Evolutionary conservation across 2,329 filamentous ascomycete species (phyloP).

Genomic region (Fusarium verticillioides): DNA sequence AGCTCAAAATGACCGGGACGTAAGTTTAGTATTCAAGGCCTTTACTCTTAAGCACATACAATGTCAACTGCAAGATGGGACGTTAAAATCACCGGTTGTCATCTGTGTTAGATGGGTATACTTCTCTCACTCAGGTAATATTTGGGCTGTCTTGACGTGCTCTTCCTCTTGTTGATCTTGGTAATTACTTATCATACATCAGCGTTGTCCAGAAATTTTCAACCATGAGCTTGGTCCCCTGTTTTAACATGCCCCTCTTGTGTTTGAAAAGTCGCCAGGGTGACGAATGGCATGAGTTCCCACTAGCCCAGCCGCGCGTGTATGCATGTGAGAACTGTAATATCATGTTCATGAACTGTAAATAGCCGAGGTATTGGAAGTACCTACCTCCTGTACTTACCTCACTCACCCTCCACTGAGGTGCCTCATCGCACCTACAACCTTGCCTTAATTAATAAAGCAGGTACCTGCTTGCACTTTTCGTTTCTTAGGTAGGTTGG

Average conservation of each 20-base stretch:
- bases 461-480: too few relatives aligned
- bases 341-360: conserved; percentile 5
- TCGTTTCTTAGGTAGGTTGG: too few relatives aligned
- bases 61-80: background rate
- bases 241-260: conserved; percentile 8
- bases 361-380: conserved; percentile 9
- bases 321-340: conserved; percentile 37
- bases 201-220: background rate
- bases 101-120: background rate
- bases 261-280: conserved; percentile 26
- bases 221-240: background rate
- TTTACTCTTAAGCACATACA: background rate
- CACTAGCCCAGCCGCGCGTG: conserved; percentile 34
- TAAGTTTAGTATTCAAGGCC: background rate
- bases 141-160: background rate
- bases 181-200: background rate
- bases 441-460: too few relatives aligned
- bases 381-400: too few relatives aligned
- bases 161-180: background rate
- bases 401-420: too few relatives aligned
- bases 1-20: background rate
- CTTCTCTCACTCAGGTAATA: background rate
- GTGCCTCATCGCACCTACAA: too few relatives aligned
- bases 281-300: conserved; percentile 18
- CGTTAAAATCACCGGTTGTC: background rate